Conservation (phyloP, 2,329 filamentous ascomycete species). For the Fusarium oligoseptatum region DNA sequence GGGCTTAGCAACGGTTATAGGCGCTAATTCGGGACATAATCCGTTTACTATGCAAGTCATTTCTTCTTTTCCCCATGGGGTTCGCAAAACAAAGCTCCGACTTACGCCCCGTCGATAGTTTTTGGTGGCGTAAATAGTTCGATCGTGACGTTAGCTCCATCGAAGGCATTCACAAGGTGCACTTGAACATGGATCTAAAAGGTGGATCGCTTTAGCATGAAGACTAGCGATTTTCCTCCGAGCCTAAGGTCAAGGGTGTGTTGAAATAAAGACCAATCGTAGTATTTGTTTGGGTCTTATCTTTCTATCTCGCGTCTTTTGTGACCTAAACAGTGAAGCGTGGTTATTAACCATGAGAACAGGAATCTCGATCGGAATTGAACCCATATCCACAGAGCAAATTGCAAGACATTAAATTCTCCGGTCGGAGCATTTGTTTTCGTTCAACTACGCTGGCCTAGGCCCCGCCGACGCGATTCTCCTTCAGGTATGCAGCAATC, state of each 20-base stretch:
- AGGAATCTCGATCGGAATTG: background rate
- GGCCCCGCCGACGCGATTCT: background rate
- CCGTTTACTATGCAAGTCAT: background rate
- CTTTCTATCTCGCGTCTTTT: background rate
- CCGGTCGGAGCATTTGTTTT: background rate
- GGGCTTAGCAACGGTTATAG: background rate
- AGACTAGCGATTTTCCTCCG: background rate
- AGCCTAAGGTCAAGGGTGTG: background rate
- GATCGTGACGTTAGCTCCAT: background rate
- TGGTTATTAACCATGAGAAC: background rate
- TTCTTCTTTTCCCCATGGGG: background rate
- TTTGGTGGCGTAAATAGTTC: background rate
- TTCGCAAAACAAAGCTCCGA: background rate
- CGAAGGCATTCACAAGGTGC: background rate
- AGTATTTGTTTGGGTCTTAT: background rate
- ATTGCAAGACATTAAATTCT: background rate
- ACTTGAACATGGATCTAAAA: background rate
- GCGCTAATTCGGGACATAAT: background rate
- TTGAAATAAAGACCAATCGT: background rate
- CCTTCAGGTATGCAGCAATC: slow-evolving; percentile 31
- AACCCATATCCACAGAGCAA: background rate
- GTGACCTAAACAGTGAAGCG: background rate
- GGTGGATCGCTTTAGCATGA: background rate
- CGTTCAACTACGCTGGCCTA: background rate
- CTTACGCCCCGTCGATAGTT: background rate